Evolutionary conservation across 345 rosid species (phyloP).

Genomic region (Moricandia moricandioides): DNA sequence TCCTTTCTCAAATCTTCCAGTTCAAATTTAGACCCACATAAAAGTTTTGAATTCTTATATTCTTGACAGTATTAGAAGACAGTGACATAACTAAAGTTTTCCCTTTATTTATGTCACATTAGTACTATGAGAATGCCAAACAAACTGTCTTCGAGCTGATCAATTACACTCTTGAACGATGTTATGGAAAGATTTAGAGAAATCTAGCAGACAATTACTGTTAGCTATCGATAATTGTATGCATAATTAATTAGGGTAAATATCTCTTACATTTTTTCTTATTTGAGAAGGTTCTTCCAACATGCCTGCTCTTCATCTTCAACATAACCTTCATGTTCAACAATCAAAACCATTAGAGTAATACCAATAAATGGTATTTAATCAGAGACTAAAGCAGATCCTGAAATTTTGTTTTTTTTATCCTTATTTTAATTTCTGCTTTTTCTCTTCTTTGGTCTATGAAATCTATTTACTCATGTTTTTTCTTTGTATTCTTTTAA

Average conservation of each 20-base stretch:
- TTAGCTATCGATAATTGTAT: not conserved
- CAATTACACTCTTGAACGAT: not conserved
- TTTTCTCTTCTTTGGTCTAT: constrained; percentile 30
- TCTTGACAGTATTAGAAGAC: not conserved
- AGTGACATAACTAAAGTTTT: constrained; percentile 7
- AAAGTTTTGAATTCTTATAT: constrained; percentile 24
- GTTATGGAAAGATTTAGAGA: not conserved
- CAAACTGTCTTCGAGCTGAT: not conserved
- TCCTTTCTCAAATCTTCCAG: constrained; percentile 73
- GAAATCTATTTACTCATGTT: constrained; percentile 13
- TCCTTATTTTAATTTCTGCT: constrained; percentile 1
- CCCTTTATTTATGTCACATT: constrained; percentile 17
- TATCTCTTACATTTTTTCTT: constrained; percentile 88
- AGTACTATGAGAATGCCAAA: constrained; percentile 12
- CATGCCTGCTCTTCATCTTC: constrained; percentile 98
- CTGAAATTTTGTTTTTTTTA: not conserved
- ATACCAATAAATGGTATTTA: constrained; percentile 23
- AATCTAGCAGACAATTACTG: not conserved
- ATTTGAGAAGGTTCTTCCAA: constrained; percentile 91
- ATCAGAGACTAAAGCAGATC: constrained; percentile 14
- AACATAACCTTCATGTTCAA: constrained; percentile 63
- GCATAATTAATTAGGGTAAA: constrained; percentile 38
- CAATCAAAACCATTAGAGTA: not conserved
- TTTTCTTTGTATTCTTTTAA: constrained; percentile 23
- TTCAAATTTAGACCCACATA: constrained; percentile 50